These are phyloP conservation scores for Dendrobium nobile DNA, from an alignment of 106 monocot genomes.

Conservation along the genomic window DNA sequence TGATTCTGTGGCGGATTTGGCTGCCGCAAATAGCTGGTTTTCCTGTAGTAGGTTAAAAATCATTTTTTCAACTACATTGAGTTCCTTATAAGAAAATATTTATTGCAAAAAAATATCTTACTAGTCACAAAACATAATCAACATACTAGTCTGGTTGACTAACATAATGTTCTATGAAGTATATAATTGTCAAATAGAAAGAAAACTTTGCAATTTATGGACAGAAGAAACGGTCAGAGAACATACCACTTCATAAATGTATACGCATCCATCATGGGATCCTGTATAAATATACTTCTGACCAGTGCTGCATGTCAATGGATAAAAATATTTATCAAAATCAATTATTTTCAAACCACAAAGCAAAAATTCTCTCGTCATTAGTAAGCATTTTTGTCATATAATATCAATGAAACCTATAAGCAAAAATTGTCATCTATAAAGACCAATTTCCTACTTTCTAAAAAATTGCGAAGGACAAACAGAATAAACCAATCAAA, in stretches of 20 bases:
- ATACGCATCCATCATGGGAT: constrained; percentile 37
- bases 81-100: no score
- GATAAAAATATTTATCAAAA: background rate
- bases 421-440: background rate
- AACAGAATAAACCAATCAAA: background rate
- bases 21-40: no score
- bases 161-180: background rate
- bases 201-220: background rate
- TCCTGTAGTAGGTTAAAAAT: no score
- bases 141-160: background rate
- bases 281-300: constrained; percentile 60
- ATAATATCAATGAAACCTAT: background rate
- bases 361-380: background rate
- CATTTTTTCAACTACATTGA: no score
- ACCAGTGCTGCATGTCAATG: constrained; percentile 35
- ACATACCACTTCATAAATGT: constrained; percentile 52
- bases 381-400: background rate
- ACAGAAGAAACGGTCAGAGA: background rate
- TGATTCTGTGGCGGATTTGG: no score
- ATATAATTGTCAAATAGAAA: background rate
- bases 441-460: background rate
- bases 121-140: background rate
- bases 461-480: background rate
- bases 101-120: no score
- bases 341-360: background rate